phyloP scores from a whole-genome alignment of 2,329 filamentous ascomycete genomes.

The Tricladium varicosporioides region DNA sequence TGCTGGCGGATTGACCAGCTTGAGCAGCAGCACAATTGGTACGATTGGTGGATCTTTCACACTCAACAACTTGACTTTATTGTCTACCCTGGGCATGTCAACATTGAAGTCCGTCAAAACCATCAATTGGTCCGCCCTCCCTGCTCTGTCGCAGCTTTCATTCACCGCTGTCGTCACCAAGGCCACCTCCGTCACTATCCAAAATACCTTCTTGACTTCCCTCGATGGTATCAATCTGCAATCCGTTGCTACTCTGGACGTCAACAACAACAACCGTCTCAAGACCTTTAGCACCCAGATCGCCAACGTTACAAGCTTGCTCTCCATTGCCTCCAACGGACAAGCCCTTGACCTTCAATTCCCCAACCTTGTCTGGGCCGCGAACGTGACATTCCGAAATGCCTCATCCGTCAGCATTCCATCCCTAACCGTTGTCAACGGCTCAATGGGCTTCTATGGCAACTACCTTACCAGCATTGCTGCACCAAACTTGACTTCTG shows the following conservation, averaged over 20 bases:
- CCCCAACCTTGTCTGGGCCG: constrained; percentile 74
- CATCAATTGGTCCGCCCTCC: constrained; percentile 73
- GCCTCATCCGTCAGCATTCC: constrained; percentile 72
- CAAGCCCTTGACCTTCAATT: constrained; percentile 67
- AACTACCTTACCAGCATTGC: constrained; percentile 65
- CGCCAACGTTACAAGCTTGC: constrained; percentile 66
- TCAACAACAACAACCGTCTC: constrained; percentile 89
- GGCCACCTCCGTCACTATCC: constrained; percentile 69
- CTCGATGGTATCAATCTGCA: constrained; percentile 80
- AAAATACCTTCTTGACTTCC: constrained; percentile 79
- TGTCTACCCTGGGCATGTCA: constrained; percentile 67
- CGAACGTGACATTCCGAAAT: constrained; percentile 81
- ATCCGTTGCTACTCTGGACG: constrained; percentile 68
- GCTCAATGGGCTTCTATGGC: constrained; percentile 78
- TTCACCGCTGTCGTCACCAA: constrained; percentile 62
- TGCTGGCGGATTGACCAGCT: constrained; percentile 59
- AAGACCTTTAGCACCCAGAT: constrained; percentile 74
- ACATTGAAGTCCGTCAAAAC: constrained; percentile 61
- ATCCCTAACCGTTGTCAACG: constrained; percentile 68
- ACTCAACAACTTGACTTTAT: constrained; percentile 64
- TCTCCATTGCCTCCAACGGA: constrained; percentile 81
- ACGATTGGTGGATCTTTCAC: constrained; percentile 69
- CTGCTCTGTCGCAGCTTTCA: constrained; percentile 54
- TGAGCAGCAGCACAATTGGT: constrained; percentile 60
- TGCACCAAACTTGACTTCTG: constrained; percentile 68